Base-by-base conservation (phyloP, 179 eudicot genomes). In the Carnegiea gigantea region DNA sequence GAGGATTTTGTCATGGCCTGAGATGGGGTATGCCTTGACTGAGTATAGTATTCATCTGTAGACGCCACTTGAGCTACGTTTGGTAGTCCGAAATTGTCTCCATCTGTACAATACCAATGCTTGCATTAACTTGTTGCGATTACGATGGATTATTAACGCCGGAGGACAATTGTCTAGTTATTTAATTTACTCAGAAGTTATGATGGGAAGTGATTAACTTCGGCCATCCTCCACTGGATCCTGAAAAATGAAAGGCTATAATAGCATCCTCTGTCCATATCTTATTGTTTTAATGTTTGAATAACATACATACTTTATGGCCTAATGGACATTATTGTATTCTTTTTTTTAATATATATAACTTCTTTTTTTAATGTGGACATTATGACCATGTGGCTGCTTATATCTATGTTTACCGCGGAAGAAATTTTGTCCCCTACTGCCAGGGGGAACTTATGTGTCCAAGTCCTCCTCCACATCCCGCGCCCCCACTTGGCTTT, bases 321-420 rank as follows among this genome's bases (percentile, higher is more conserved):
- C 13, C 49, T 26, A n/a, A 44, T 1, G 72, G 72, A 67, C 62
- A 46, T 48, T 9, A 46, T 67, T 13, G 8, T 46, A 14, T 9
- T 78, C 13, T 40, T 7, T 40, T 30, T 51, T 33, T 21, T 28
- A 48, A 48, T 9, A 48, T 33, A 33, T 33, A 1, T 33, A 33
- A 33, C 36, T 33, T 5, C 10, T 9, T 9, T 9, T 9, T 9
- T 13, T 48, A 9, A 48, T 70, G 23, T 62, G 67, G 49, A 14
- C 62, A 1, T 48, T 5, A 40, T 40, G 9, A 40, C 44, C 44
- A 5, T 33, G 9, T 62, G 11, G 23, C 36, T 48, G 18, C 75
- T 64, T 62, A 11, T 80, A 81, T 30, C 48, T 74, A 9, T 48
- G 21, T 26, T 65, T 48, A 70, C 26, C 74, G 67, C 21, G 36